Percentiles rank a stretch among this genome's conserved stretches.
These are phyloP conservation scores for Ceratobasidium sp. DNA, from an alignment of 1,284 basidiomycete species.

Conservation along the genomic window DNA sequence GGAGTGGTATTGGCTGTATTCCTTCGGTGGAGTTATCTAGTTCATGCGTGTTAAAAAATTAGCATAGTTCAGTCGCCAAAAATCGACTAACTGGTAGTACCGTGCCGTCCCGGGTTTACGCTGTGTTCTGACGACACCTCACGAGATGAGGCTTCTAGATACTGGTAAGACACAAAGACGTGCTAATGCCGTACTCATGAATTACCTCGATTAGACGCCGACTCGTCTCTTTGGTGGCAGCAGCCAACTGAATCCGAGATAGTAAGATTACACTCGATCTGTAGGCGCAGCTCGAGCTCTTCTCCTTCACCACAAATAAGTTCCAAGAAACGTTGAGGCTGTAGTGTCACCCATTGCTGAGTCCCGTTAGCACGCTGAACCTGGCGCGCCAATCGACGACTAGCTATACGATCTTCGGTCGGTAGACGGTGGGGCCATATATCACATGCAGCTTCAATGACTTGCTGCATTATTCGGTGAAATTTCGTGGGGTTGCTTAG, in stretches of 20 bases:
- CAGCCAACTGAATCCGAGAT: not conserved
- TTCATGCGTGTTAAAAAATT: not conserved
- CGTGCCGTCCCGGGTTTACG: not conserved
- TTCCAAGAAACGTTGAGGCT: conserved; percentile 7
- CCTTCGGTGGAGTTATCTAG: not conserved
- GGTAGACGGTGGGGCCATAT: conserved; percentile 24
- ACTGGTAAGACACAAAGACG: too few relatives aligned
- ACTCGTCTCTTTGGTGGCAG: not conserved
- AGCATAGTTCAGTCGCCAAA: not conserved
- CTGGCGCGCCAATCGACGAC: conserved; percentile 19
- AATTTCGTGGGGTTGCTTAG: not conserved
- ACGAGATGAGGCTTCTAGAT: not conserved
- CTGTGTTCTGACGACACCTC: too few relatives aligned
- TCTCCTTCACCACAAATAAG: not conserved
- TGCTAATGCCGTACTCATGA: not conserved
- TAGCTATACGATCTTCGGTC: not conserved
- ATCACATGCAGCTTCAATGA: conserved; percentile 21
- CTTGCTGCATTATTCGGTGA: conserved; percentile 5
- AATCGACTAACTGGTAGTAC: not conserved
- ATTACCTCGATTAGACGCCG: conserved; percentile 19
- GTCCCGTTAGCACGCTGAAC: not conserved
- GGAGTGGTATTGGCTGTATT: not conserved
- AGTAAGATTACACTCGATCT: conserved; percentile 6
- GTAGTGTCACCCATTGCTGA: conserved; percentile 19
- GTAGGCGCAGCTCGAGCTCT: conserved; percentile 17